Evolutionary conservation across 495 filamentous ascomycete species (phyloP), one percentile per base, ranked within the genome.

Genomic region (Xylaria grammica): DNA sequence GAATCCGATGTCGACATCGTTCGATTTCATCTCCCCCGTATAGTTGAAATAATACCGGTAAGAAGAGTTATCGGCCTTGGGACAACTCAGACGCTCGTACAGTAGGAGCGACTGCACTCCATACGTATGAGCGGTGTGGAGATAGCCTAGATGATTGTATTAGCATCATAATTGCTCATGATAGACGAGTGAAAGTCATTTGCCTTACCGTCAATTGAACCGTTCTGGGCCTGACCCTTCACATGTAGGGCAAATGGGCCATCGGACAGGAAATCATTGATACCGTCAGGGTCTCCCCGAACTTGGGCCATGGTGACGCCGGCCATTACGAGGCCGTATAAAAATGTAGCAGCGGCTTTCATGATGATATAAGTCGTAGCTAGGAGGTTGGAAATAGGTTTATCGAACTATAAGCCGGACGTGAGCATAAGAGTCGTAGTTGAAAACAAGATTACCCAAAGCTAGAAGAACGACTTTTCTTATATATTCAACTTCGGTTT

Each of bases 31-130:
- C n/a, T 13, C 1, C 27, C 45, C 45, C n/a, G 45, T 49, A 17
- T 52, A 52, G 49, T 52, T 52, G 49, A 30, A 52, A 27, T 52
- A 52, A 15, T 30, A 52, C 26, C 27, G 49, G 27, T 52, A 30
- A 17, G 49, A 52, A 9, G 45, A 49, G 15, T 49, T 49, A 49
- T 49, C 45, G 13, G 45, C 22, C 45, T 49, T 26, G 27, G 10
- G 22, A 26, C 10, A 26, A 5, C 8, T 27, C 11, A 9, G 20
- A 10, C 20, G 8, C 45, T 49, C 45, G 27, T 49, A 49, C 9
- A 24, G 45, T 13, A 49, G 45, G 15, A 49, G 45, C 45, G 20
- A 49, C 22, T 52, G 27, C n/a, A 27, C n/a, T 19, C 26, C 3
- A 13, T 24, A 49, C 17, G 22, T 49, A 6, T 24, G 49, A 27